These are phyloP conservation scores for Lanmaoa pseudosensibilis DNA, from an alignment of 768 basidiomycete genomes.

Conservation along the genomic window DNA sequence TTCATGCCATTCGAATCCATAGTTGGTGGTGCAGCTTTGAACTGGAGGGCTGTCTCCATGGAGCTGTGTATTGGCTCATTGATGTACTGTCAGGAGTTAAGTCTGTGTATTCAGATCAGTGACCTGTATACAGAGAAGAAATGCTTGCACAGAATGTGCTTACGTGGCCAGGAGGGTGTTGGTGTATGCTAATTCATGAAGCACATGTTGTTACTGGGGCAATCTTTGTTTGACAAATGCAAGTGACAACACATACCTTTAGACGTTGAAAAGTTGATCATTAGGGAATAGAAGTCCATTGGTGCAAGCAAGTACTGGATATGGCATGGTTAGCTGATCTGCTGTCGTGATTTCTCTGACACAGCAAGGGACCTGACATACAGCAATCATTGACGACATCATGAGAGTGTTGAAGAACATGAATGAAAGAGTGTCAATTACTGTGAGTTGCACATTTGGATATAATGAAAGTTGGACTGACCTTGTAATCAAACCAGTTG, in stretches of 20 bases:
- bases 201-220: not conserved
- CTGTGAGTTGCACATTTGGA: not conserved
- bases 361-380: not conserved
- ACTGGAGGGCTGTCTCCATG: not conserved
- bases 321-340: not conserved
- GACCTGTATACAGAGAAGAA: not conserved
- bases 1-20: not conserved
- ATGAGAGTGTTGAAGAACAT: not conserved
- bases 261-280: not conserved
- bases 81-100: not conserved
- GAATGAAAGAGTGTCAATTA: not conserved
- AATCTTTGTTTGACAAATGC: not conserved
- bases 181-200: not conserved
- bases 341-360: not conserved
- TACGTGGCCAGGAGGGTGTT: conserved; percentile 1
- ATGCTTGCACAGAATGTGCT: not conserved
- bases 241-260: not conserved
- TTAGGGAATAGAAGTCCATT: not conserved
- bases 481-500: not conserved
- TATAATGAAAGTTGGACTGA: not conserved
- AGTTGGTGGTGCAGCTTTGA: not conserved
- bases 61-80: not conserved
- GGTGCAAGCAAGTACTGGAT: not conserved
- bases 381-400: not conserved
- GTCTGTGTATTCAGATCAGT: not conserved